A percentile compares a stretch with the other conserved stretches of the same genome.
These are phyloP conservation scores for Zygosaccharomyces sapae DNA, from an alignment of 1,139 yeast genomes.

Conservation along the genomic window DNA sequence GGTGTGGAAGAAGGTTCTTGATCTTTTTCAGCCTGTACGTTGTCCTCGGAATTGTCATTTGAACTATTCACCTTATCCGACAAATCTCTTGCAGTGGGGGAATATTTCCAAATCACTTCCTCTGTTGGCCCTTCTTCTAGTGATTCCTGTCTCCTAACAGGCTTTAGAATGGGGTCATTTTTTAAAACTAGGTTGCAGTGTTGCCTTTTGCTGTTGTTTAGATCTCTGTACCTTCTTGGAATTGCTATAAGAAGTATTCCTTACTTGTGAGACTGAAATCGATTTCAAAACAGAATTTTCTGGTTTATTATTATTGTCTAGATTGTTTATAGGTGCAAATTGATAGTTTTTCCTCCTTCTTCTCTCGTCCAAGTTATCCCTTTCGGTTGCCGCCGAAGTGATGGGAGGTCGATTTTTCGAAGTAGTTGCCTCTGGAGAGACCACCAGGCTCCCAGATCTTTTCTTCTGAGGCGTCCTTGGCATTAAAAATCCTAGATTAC, in stretches of 20 bases:
- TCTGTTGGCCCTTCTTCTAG: conserved; percentile 24
- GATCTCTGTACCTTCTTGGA: conserved; percentile 7
- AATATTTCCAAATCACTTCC: conserved; percentile 34
- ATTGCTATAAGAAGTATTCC: conserved; percentile 23
- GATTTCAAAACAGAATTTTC: conserved; percentile 24
- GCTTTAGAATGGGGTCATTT: not conserved
- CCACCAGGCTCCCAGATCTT: conserved; percentile 19
- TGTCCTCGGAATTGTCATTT: conserved; percentile 18
- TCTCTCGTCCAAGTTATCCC: conserved; percentile 5
- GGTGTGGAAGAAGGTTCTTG: conserved; percentile 35
- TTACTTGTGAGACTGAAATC: conserved; percentile 32
- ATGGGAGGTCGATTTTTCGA: conserved; percentile 5
- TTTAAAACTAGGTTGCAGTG: not conserved
- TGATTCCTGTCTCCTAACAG: not conserved
- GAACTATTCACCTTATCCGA: conserved; percentile 18
- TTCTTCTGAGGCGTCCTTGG: conserved; percentile 24
- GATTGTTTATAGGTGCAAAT: conserved; percentile 32
- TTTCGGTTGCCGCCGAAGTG: conserved; percentile 14
- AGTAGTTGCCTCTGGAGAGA: conserved; percentile 17
- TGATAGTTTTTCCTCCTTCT: conserved; percentile 24
- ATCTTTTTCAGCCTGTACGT: conserved; percentile 8
- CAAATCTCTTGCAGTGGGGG: conserved; percentile 23
- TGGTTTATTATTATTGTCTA: conserved; percentile 13
- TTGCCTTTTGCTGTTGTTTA: not conserved
- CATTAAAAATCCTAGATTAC: conserved; percentile 10